These are phyloP conservation scores for Pestalotiopsis sp. DNA, from an alignment of 2,329 filamentous ascomycete genomes.

Conservation along the genomic window DNA sequence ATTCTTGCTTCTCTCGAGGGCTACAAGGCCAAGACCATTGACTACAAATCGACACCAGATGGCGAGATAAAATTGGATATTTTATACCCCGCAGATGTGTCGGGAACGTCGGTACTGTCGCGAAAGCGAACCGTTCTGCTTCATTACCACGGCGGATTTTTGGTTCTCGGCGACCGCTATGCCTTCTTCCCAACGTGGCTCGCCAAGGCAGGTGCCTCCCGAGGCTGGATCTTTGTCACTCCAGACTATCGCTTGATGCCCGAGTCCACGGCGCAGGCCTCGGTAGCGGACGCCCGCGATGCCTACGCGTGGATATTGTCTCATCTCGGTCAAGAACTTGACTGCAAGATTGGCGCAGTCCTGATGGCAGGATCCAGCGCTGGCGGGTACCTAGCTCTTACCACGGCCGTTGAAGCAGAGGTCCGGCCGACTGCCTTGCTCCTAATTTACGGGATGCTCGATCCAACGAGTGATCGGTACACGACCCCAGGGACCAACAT, in stretches of 20 bases:
- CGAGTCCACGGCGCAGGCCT: constrained; percentile 14
- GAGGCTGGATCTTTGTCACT: constrained; percentile 16
- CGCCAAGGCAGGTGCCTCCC: constrained; percentile 6
- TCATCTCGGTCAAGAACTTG: neutral
- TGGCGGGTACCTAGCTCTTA: constrained; percentile 15
- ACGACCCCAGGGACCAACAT: constrained; percentile 14
- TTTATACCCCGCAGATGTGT: neutral
- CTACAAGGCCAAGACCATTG: neutral
- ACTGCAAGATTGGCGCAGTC: constrained; percentile 4
- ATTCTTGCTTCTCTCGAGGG: neutral
- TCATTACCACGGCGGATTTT: constrained; percentile 8
- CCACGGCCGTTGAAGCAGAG: constrained; percentile 4
- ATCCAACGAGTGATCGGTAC: constrained; percentile 12
- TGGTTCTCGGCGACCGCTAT: constrained; percentile 15
- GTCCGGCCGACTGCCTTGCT: constrained; percentile 10
- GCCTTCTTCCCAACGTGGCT: constrained; percentile 17
- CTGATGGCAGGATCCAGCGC: constrained; percentile 17
- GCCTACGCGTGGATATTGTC: constrained; percentile 16
- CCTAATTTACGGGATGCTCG: constrained; percentile 15
- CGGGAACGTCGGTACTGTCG: neutral
- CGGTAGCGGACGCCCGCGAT: constrained; percentile 12
- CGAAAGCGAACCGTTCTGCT: constrained; percentile 1
- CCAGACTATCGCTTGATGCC: constrained; percentile 18
- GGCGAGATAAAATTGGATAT: constrained; percentile 6
- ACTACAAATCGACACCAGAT: constrained; percentile 3